phyloP scores from a whole-genome alignment of 192 early-diverging fungal genomes.

The Coemansia sp. region DNA sequence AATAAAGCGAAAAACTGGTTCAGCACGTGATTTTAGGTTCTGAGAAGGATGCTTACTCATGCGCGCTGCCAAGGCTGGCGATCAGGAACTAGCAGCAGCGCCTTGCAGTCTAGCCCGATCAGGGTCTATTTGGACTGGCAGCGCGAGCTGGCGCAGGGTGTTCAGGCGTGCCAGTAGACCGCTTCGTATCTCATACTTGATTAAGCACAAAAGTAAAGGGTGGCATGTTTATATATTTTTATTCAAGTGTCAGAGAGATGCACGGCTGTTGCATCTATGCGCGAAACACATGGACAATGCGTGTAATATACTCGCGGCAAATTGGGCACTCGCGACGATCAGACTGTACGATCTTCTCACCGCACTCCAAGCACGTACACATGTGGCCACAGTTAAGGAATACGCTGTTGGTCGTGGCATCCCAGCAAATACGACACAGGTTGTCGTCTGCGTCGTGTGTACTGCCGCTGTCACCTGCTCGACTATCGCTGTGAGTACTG shows the following conservation, averaged over 20 bases:
- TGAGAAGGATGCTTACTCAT: not conserved
- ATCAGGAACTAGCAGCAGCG: slow-evolving; percentile 3
- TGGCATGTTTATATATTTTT: not conserved
- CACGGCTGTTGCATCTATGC: slow-evolving; percentile 38
- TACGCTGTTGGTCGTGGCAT: slow-evolving; percentile 77
- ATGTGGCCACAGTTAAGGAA: slow-evolving; percentile 87
- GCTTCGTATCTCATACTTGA: not conserved
- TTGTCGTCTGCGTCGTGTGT: slow-evolving; percentile 58
- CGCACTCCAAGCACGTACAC: slow-evolving; percentile 80
- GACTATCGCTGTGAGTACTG: not conserved
- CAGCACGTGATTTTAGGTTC: not conserved
- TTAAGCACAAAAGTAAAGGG: not conserved
- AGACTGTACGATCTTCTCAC: slow-evolving; percentile 53
- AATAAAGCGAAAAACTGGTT: not conserved
- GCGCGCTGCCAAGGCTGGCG: not conserved
- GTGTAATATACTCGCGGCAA: slow-evolving; percentile 70
- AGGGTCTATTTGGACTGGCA: not conserved
- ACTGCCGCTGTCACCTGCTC: slow-evolving; percentile 15
- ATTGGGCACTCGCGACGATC: slow-evolving; percentile 79
- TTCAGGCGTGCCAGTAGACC: not conserved
- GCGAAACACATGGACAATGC: slow-evolving; percentile 70
- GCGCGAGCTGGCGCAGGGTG: not conserved
- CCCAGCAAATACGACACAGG: slow-evolving; percentile 84
- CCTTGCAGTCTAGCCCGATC: slow-evolving; percentile 1
- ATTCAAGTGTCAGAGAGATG: not conserved